phyloP scores from a whole-genome alignment of 352 stramenopile genomes.

The Globisporangium carolinianum region DNA sequence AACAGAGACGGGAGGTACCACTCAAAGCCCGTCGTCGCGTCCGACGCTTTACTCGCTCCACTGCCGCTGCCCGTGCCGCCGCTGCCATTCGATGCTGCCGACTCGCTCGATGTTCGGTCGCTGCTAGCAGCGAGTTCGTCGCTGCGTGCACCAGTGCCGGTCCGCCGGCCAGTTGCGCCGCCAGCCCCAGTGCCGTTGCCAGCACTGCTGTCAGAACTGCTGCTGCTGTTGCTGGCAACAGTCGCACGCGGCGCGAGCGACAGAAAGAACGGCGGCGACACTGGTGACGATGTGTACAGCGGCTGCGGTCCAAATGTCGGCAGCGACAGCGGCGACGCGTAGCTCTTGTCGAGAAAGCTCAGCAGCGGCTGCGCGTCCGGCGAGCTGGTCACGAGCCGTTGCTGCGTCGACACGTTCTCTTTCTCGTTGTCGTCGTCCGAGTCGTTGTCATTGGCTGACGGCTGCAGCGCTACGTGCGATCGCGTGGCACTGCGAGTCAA shows the following conservation, averaged over 20 bases:
- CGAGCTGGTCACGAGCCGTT: slow-evolving; percentile 15
- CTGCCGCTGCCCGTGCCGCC: neutral
- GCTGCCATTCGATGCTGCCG: slow-evolving; percentile 5
- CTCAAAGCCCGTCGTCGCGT: slow-evolving; percentile 38
- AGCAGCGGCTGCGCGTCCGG: slow-evolving; percentile 21
- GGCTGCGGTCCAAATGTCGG: slow-evolving; percentile 35
- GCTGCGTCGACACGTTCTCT: slow-evolving; percentile 4
- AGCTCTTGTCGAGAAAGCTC: slow-evolving; percentile 33
- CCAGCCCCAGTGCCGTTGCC: too few species aligned
- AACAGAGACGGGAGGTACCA: slow-evolving; percentile 76
- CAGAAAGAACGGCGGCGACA: slow-evolving; percentile 41
- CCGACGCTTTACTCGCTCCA: neutral
- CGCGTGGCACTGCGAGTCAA: neutral
- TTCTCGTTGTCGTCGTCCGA: neutral
- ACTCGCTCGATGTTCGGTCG: slow-evolving; percentile 14
- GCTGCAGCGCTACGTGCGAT: too few species aligned
- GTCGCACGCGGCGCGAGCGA: slow-evolving; percentile 31
- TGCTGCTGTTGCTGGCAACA: neutral
- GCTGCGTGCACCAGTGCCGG: neutral
- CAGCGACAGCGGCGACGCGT: slow-evolving; percentile 21
- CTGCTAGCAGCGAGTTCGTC: slow-evolving; percentile 16
- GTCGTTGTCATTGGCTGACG: neutral
- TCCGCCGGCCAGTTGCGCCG: neutral
- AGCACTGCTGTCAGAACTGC: too few species aligned
- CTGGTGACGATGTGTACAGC: slow-evolving; percentile 32